Evolutionary conservation across 192 early-diverging fungal genomes (phyloP).

Genomic region (Obelidium mucronatum): DNA sequence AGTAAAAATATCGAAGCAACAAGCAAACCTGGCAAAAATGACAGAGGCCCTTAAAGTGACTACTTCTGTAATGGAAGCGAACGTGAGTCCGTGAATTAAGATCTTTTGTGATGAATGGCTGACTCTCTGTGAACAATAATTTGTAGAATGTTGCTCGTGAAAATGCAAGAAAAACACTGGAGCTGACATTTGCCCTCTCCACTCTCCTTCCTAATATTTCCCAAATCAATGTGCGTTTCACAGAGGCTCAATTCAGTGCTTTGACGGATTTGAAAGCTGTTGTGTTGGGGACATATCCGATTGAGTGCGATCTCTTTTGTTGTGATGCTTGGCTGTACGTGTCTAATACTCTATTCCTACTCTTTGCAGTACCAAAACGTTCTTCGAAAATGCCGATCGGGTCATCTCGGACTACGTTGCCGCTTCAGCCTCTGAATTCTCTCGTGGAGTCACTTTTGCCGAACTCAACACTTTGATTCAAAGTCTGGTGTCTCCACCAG

Average conservation of each 20-base stretch:
- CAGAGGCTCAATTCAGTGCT: constrained; percentile 25
- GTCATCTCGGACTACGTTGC: constrained; percentile 11
- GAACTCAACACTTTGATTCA: constrained; percentile 15
- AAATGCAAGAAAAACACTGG: constrained; percentile 4
- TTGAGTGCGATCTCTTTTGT: no score
- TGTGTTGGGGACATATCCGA: constrained; percentile 4
- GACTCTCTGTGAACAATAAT: background rate
- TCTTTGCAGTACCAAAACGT: background rate
- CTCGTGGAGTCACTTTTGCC: constrained; percentile 20
- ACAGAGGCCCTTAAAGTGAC: constrained; percentile 20
- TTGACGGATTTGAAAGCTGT: constrained; percentile 15
- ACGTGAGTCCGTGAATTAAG: background rate
- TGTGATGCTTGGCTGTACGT: no score
- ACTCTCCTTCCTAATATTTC: constrained; percentile 29
- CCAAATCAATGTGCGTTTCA: constrained; percentile 8
- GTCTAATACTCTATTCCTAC: no score
- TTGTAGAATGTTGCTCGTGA: background rate
- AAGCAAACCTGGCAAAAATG: constrained; percentile 7
- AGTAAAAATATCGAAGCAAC: constrained; percentile 5
- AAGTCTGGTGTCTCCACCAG: constrained; percentile 18
- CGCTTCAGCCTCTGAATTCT: constrained; percentile 13
- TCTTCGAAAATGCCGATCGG: background rate
- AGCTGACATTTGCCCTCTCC: constrained; percentile 23
- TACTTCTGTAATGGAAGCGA: constrained; percentile 20
- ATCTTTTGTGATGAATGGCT: background rate